Base-by-base conservation (phyloP, 306 rosid species). In the Vigna unguiculata region DNA sequence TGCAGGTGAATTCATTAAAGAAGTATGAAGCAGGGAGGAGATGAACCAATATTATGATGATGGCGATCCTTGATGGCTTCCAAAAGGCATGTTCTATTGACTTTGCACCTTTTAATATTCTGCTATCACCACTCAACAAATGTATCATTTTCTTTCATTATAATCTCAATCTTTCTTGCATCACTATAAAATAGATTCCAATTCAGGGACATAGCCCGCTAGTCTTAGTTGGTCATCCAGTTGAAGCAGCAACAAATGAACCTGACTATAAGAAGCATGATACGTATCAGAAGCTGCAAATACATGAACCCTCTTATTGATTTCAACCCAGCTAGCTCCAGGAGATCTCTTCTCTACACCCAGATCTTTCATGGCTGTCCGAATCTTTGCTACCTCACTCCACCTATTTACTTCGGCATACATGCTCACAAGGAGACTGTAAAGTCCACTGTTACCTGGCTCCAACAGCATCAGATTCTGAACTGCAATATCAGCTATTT, bases 301-400 rank as follows among this genome's bases (percentile, higher is more conserved):
- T 10, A 78, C 82, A 78, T 88, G 89, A 60, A 86, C 74, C 80
- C 74, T 80, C 71, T 76, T 82, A 46, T 62, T 63, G 64, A 87
- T 80, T 82, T 91, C 98, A 43, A 91, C 85, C 96, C 94, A 93
- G 82, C 96, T 93, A 20, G 89, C 83, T 59, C 91, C 96, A 11
- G 96, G 96, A 78, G 82, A 86, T 52, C 25, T 89, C 83, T 90
- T 93, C 78, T 88, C 96, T 20, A 91, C 84, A 19, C 97, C 89
- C 21, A 83, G 73, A 70, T 85, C 80, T 78, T 88, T 91, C 97
- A 93, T 88, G 69, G 80, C 73, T 45, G 78, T 69, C 77, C 94
- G 85, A 57, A 87, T 78, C 34, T 79, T 87, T 0, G 84, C 85
- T 30, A 91, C 97, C 64, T 93, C 88, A 49, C 72, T 72, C 97